Conservation (phyloP, 805 yeast genomes). For the Saccharomyces paradoxus region DNA sequence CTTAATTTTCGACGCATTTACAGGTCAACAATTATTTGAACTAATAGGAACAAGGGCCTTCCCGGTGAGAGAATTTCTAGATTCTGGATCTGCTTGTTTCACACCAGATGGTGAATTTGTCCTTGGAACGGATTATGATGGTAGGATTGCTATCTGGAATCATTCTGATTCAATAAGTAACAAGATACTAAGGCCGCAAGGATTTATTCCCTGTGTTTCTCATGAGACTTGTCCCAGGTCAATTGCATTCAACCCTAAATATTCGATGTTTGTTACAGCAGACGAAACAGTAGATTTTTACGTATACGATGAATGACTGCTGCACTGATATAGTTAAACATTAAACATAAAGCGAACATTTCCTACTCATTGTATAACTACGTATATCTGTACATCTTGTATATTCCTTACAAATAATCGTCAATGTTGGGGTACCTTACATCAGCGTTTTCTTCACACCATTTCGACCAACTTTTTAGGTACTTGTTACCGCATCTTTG, state of each 20-base stretch:
- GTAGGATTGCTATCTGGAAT: slow-evolving; percentile 48
- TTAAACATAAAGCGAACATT: neutral
- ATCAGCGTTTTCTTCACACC: slow-evolving; percentile 62
- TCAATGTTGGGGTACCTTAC: slow-evolving; percentile 56
- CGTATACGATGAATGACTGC: slow-evolving; percentile 18
- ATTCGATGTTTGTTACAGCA: slow-evolving; percentile 32
- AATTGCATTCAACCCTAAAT: slow-evolving; percentile 36
- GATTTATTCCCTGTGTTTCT: slow-evolving; percentile 20
- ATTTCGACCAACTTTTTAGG: slow-evolving; percentile 56
- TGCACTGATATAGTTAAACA: neutral
- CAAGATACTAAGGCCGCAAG: slow-evolving; percentile 21
- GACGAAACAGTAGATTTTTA: slow-evolving; percentile 33
- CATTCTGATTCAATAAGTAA: slow-evolving; percentile 27
- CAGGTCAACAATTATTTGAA: slow-evolving; percentile 42
- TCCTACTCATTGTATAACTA: neutral
- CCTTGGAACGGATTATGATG: slow-evolving; percentile 52
- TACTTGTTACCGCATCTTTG: slow-evolving; percentile 35
- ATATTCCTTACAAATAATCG: slow-evolving; percentile 7
- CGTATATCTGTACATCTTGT: neutral
- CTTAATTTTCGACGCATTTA: slow-evolving; percentile 61
- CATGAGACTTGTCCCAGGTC: slow-evolving; percentile 35
- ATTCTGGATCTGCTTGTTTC: slow-evolving; percentile 50
- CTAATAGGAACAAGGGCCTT: slow-evolving; percentile 44
- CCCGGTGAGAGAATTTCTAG: slow-evolving; percentile 37
- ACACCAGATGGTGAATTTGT: slow-evolving; percentile 62